Evolutionary conservation across 2,329 filamentous ascomycete species (phyloP), one percentile per base, ranked within the genome.

Genomic region (Fonsecaea pugnacius): DNA sequence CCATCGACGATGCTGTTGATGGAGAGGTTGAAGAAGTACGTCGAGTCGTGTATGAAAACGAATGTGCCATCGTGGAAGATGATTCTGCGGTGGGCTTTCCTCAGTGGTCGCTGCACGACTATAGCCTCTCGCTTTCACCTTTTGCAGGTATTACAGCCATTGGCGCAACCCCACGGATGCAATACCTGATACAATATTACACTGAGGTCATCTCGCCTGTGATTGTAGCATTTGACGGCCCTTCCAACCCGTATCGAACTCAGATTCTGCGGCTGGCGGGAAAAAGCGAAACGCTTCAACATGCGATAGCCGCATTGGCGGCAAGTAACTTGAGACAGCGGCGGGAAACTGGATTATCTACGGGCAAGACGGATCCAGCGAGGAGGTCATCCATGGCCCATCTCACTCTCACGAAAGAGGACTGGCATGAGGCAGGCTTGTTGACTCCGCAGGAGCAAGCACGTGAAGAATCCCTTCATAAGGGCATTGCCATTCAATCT

Each of bases 101-200:
- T n/a, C 55, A 55, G 10, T 32, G 62, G 12, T 56, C 61, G 18
- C 61, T 66, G 46, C 52, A 66, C 16, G 33, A 43, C 18, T 63
- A 65, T 33, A 64, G 52, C 21, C 52, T 70, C 30, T 55, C 64
- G 12, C 36, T 68, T 9, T 67, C 70, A 3, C 64, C 66, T 3
- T 66, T 69, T 32, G 62, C 64, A 10, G 60, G 63, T 16, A 58
- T 66, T 21, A 62, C 59, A 38, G 55, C 80, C 82, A 82, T 83
- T 74, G 85, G 74, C 79, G 89, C 76, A 79, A 87, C 91, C 66
- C 87, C 89, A 64, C 90, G 92, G 73, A 89, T 96, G 80, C 89
- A 90, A 69, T 96, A 90, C 77, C 89, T 96, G 74, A 89, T 97
- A 81, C 90, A 96, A 75, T 96, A 96, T 78, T 97, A 96, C 78